A percentile compares a stretch with the other conserved stretches of the same genome.
Evolutionary conservation across 352 stramenopile genomes (phyloP).

Genomic region (Pythium grandisporangium): DNA sequence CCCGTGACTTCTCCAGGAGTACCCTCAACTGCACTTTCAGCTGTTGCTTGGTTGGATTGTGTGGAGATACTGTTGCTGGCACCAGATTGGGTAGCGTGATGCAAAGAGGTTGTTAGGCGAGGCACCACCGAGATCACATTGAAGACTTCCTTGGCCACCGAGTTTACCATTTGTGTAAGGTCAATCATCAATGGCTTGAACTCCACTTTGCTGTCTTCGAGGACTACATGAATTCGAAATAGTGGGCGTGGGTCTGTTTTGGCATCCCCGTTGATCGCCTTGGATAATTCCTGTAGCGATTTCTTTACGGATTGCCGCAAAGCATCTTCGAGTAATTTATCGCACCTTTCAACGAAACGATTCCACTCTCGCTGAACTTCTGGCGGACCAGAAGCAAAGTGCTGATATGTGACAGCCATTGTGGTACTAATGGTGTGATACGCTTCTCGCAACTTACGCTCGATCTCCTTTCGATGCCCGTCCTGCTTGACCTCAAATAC

Average conservation of each 20-base stretch:
- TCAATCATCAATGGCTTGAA: slow-evolving; percentile 93
- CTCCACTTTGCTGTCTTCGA: slow-evolving; percentile 91
- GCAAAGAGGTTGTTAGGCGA: slow-evolving; percentile 57
- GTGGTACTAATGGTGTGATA: slow-evolving; percentile 84
- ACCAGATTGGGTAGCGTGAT: slow-evolving; percentile 4
- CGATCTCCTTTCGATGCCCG: slow-evolving; percentile 78
- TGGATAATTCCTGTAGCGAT: slow-evolving; percentile 91
- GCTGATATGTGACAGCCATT: slow-evolving; percentile 87
- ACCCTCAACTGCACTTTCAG: background rate
- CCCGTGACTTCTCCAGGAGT: slow-evolving; percentile 4
- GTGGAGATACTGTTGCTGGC: no score
- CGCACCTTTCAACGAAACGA: slow-evolving; percentile 83
- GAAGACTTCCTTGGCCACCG: slow-evolving; percentile 94
- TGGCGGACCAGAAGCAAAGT: slow-evolving; percentile 83
- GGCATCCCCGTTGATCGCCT: slow-evolving; percentile 91
- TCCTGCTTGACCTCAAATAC: slow-evolving; percentile 91
- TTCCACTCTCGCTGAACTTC: slow-evolving; percentile 92
- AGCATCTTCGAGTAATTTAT: slow-evolving; percentile 88
- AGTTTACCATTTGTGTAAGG: slow-evolving; percentile 93
- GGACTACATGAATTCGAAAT: slow-evolving; percentile 90
- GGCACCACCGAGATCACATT: slow-evolving; percentile 89
- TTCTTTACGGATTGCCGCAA: slow-evolving; percentile 90
- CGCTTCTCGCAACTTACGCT: slow-evolving; percentile 62
- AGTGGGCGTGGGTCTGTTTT: slow-evolving; percentile 88
- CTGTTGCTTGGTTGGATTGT: slow-evolving; percentile 16